These are phyloP conservation scores for Macadamia tetraphylla DNA, from an alignment of 164 flowering plant genomes.

Conservation along the genomic window DNA sequence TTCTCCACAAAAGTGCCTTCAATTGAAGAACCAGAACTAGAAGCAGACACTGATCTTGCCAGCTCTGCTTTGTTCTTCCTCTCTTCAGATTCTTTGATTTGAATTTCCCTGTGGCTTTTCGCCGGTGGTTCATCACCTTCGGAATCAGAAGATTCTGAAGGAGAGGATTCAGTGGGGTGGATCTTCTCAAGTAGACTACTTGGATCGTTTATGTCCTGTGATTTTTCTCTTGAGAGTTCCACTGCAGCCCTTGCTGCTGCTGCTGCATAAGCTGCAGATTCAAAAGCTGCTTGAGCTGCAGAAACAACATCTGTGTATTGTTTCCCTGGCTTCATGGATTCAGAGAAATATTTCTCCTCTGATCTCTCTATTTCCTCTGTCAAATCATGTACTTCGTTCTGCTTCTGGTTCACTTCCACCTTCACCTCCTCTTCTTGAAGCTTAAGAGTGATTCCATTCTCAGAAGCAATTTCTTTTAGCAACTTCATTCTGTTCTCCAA, in stretches of 20 bases:
- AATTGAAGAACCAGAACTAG: constrained; percentile 39
- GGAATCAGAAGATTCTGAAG: constrained; percentile 23
- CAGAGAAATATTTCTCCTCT: constrained; percentile 24
- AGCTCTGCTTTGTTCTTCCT: constrained; percentile 9
- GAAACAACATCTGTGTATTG: constrained; percentile 65
- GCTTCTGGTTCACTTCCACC: constrained; percentile 13
- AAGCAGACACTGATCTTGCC: constrained; percentile 24
- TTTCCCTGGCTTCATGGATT: constrained; percentile 30
- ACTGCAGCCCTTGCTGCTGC: constrained; percentile 84
- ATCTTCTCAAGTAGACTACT: constrained; percentile 21
- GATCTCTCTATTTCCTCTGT: constrained; percentile 15
- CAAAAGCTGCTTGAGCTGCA: constrained; percentile 90
- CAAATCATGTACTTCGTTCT: constrained; percentile 5
- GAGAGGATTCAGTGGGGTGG: constrained; percentile 6
- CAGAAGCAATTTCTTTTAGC: constrained; percentile 65
- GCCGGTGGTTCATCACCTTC: constrained; percentile 16
- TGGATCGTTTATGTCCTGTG: constrained; percentile 26
- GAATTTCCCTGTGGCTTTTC: neutral
- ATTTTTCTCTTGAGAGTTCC: constrained; percentile 52
- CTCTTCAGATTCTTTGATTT: constrained; percentile 11
- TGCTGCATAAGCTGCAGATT: constrained; percentile 77
- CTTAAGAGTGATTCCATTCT: constrained; percentile 42
- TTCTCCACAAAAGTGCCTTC: constrained; percentile 13
- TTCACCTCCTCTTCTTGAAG: constrained; percentile 42
- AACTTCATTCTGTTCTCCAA: constrained; percentile 58